phyloP scores from a whole-genome alignment of 2,329 filamentous ascomycete species.

The Pseudogymnoascus sp. region DNA sequence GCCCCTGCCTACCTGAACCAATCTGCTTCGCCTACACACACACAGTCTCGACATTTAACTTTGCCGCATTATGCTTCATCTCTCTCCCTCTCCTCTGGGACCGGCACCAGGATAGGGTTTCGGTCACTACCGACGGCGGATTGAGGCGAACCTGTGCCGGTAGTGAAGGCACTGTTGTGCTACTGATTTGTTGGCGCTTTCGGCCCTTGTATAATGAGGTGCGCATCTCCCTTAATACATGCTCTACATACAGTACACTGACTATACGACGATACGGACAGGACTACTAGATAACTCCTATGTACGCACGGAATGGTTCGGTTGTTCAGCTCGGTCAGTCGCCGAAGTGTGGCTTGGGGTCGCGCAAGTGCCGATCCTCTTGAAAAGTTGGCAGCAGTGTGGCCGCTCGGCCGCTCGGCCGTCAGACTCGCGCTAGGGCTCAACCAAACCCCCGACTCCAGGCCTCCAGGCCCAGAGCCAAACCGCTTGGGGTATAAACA shows the following conservation, averaged over 20 bases:
- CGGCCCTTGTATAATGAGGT: neutral
- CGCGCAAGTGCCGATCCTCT: neutral
- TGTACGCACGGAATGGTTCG: too few relatives aligned
- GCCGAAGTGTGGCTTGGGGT: neutral
- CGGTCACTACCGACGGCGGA: neutral
- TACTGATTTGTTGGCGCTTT: neutral
- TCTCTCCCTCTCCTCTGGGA: neutral
- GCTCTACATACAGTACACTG: neutral
- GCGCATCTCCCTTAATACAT: too few relatives aligned
- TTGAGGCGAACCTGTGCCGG: neutral
- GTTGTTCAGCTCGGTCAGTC: conserved; percentile 1
- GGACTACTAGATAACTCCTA: neutral
- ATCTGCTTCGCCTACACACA: neutral
- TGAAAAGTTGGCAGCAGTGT: neutral
- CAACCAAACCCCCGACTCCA: neutral
- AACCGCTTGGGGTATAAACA: neutral
- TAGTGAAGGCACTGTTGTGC: neutral
- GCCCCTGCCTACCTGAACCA: neutral
- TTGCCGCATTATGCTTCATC: neutral
- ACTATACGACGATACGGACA: neutral
- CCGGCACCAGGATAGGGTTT: neutral
- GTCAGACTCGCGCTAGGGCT: neutral
- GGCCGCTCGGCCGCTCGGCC: neutral
- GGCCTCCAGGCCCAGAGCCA: neutral
- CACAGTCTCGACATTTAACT: neutral